phyloP scores from a whole-genome alignment of 352 stramenopile genomes.

The Globisporangium nagaii region DNA sequence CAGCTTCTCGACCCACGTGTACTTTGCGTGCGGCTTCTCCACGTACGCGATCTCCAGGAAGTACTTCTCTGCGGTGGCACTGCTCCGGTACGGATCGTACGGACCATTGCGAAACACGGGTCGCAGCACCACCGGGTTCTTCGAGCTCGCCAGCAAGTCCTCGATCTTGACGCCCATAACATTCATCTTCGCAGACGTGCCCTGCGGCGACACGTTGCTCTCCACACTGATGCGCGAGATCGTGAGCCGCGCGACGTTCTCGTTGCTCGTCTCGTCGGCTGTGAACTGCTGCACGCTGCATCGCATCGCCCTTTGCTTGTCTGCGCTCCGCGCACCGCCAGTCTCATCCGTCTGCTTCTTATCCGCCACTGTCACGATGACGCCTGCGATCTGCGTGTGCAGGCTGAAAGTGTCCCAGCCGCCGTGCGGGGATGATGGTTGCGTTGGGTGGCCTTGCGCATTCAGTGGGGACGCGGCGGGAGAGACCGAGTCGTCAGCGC shows the following conservation, averaged over 20 bases:
- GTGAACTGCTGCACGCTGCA: background rate
- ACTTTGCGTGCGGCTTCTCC: slow-evolving; percentile 64
- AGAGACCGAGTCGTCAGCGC: slow-evolving; percentile 7
- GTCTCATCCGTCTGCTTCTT: slow-evolving; percentile 29
- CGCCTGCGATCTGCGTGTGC: slow-evolving; percentile 60
- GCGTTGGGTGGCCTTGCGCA: background rate
- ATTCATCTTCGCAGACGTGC: slow-evolving; percentile 54
- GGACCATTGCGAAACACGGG: slow-evolving; percentile 28
- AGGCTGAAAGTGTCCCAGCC: slow-evolving; percentile 62
- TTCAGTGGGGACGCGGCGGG: background rate
- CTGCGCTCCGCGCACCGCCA: slow-evolving; percentile 3
- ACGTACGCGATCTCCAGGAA: slow-evolving; percentile 71
- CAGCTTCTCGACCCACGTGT: slow-evolving; percentile 60
- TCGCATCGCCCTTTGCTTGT: background rate
- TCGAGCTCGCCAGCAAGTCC: slow-evolving; percentile 56
- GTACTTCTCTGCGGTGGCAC: slow-evolving; percentile 28
- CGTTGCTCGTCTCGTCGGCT: slow-evolving; percentile 7
- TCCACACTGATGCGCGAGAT: slow-evolving; percentile 63
- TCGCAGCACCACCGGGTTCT: slow-evolving; percentile 60
- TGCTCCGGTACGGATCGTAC: slow-evolving; percentile 10
- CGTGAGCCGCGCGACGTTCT: slow-evolving; percentile 61
- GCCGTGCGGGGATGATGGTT: background rate
- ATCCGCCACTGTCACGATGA: slow-evolving; percentile 69
- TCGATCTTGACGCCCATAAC: slow-evolving; percentile 74
- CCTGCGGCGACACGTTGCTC: slow-evolving; percentile 27